Percentiles rank a stretch among this genome's conserved stretches.
These are phyloP conservation scores for Tylopilus sp. DNA, from an alignment of 768 basidiomycete genomes.

Conservation along the genomic window DNA sequence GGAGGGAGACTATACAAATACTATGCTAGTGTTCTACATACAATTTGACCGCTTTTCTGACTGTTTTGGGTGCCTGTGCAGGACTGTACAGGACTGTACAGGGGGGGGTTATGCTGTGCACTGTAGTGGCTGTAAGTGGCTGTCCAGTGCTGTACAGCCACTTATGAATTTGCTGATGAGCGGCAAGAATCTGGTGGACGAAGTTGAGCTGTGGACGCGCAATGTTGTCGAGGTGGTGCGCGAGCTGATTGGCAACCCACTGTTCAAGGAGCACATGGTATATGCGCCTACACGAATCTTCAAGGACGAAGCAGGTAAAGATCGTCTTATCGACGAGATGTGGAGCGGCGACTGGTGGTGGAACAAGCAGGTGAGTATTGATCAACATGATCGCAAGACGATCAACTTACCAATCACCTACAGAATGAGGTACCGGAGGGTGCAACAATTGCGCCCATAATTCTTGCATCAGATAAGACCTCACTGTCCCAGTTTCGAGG, in stretches of 20 bases:
- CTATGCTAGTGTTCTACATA: too few species aligned
- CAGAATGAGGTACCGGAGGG: neutral
- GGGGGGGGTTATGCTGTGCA: too few species aligned
- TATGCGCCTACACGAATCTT: neutral
- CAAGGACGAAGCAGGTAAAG: neutral
- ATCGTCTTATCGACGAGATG: neutral
- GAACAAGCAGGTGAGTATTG: neutral
- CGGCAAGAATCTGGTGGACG: neutral
- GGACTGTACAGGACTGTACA: too few species aligned
- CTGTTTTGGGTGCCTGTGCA: too few species aligned
- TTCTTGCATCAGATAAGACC: neutral
- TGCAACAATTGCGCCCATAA: neutral
- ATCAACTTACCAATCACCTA: neutral
- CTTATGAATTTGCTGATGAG: too few species aligned
- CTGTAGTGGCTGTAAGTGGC: too few species aligned
- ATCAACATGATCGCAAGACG: too few species aligned
- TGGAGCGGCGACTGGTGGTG: neutral
- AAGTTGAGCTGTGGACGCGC: neutral
- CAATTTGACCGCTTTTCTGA: too few species aligned
- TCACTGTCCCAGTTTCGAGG: neutral
- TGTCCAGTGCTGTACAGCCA: too few species aligned
- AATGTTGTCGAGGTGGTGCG: neutral
- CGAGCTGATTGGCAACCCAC: neutral
- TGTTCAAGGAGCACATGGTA: neutral
- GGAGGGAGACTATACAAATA: too few species aligned